Percentiles rank a stretch among this genome's conserved stretches.
phyloP scores from a whole-genome alignment of 2,329 filamentous ascomycete genomes.

The Curvularia spicifera region DNA sequence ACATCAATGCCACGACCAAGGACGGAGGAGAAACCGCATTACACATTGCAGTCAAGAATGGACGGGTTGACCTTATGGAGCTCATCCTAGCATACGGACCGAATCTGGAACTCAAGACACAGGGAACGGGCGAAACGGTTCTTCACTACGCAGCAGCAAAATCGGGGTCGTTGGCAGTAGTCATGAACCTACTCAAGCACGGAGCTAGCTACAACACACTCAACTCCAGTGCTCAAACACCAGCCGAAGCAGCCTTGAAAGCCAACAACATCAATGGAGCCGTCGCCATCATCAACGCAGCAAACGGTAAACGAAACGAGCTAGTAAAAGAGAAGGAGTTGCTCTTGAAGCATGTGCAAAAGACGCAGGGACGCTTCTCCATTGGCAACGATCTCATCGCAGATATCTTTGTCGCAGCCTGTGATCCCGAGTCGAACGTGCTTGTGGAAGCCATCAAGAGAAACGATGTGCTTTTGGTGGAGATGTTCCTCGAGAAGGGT shows the following conservation, averaged over 20 bases:
- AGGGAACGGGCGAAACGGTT: slow-evolving; percentile 35
- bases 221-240: slow-evolving; percentile 29
- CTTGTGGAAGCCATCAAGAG: slow-evolving; percentile 44
- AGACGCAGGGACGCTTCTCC: slow-evolving; percentile 34
- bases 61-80: slow-evolving; percentile 34
- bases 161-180: slow-evolving; percentile 29
- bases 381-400: slow-evolving; percentile 44
- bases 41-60: slow-evolving; percentile 40
- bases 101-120: slow-evolving; percentile 32
- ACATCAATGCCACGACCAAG: slow-evolving; percentile 29
- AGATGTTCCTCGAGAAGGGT: slow-evolving; percentile 41
- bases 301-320: slow-evolving; percentile 33
- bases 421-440: slow-evolving; percentile 42
- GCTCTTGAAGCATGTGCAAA: slow-evolving; percentile 40
- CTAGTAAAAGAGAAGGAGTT: slow-evolving; percentile 43
- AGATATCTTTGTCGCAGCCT: slow-evolving; percentile 42
- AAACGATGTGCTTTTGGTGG: slow-evolving; percentile 34
- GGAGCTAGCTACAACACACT: slow-evolving; percentile 38
- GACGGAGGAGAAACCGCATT: slow-evolving; percentile 39
- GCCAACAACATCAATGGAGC: slow-evolving; percentile 38
- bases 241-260: slow-evolving; percentile 39
- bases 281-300: slow-evolving; percentile 41
- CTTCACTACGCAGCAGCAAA: slow-evolving; percentile 44
- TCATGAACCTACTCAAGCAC: slow-evolving; percentile 34
- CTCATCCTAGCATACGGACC: slow-evolving; percentile 32